A percentile compares a stretch with the other conserved stretches of the same genome.
phyloP scores from a whole-genome alignment of 2,329 filamentous ascomycete species.

The Trichoderma simmonsii region DNA sequence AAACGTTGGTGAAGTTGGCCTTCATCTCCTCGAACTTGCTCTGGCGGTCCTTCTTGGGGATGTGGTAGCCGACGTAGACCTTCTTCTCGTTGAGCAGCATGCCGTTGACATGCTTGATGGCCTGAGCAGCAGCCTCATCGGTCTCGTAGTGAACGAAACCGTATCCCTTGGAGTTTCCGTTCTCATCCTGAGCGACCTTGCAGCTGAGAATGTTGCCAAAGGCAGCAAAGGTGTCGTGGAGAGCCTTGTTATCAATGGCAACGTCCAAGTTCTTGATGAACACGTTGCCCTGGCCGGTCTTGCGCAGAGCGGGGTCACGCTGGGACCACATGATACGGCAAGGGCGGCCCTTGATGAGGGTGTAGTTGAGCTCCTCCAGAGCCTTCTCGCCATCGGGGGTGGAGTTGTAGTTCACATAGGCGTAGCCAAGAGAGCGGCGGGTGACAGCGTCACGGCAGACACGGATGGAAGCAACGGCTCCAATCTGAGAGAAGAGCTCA shows the following conservation, averaged over 20 bases:
- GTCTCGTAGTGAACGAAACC: constrained; percentile 99
- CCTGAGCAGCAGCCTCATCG: constrained; percentile 90
- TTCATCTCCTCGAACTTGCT: constrained; percentile 99
- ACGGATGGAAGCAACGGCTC: constrained; percentile 97
- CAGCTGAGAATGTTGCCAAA: constrained; percentile 99
- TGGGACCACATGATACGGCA: constrained; percentile 99
- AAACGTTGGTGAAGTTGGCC: constrained; percentile 99
- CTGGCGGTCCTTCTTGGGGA: constrained; percentile 99
- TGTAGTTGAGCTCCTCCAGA: constrained; percentile 99
- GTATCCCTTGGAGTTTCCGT: constrained; percentile 95
- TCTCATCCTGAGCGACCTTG: constrained; percentile 98
- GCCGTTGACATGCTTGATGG: constrained; percentile 99
- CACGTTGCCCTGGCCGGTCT: constrained; percentile 98
- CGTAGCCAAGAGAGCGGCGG: constrained; percentile 96
- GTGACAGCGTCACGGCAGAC: constrained; percentile 99
- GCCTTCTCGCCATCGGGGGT: constrained; percentile 95
- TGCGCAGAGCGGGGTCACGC: constrained; percentile 96
- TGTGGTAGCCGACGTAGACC: constrained; percentile 98
- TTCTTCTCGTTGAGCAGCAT: constrained; percentile 99
- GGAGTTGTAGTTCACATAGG: constrained; percentile 99
- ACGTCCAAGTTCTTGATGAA: constrained; percentile 99
- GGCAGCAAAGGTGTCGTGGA: constrained; percentile 97
- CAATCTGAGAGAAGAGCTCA: constrained; percentile 99
- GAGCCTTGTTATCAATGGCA: constrained; percentile 99
- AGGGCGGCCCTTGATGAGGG: constrained; percentile 94